These are phyloP conservation scores for Casuarina equisetifolia DNA, from an alignment of 306 rosid species.

Conservation along the genomic window DNA sequence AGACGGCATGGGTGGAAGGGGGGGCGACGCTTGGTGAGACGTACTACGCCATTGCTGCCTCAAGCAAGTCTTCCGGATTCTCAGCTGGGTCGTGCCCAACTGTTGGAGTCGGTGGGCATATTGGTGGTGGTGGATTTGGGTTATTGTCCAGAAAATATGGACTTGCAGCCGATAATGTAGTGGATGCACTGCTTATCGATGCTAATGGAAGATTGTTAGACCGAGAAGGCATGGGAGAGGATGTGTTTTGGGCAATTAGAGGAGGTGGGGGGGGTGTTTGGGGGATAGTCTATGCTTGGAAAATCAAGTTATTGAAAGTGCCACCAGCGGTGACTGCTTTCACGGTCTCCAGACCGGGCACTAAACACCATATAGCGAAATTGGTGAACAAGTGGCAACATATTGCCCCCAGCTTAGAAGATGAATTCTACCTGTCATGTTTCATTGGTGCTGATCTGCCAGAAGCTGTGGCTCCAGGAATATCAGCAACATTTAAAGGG, in stretches of 20 bases:
- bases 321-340: constrained; percentile 56
- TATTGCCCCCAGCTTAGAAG: constrained; percentile 58
- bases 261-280: constrained; percentile 83
- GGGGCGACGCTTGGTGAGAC: constrained; percentile 87
- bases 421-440: constrained; percentile 59
- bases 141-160: constrained; percentile 67
- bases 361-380: constrained; percentile 38
- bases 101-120: constrained; percentile 86
- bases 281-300: constrained; percentile 83
- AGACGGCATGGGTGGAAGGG: constrained; percentile 78
- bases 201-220: constrained; percentile 48
- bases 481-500: constrained; percentile 61
- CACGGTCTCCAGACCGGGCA: constrained; percentile 44
- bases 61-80: constrained; percentile 59
- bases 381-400: constrained; percentile 68
- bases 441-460: constrained; percentile 67
- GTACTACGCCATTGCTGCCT: constrained; percentile 59
- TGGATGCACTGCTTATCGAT: constrained; percentile 60
- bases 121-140: constrained; percentile 77
- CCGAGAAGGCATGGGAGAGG: constrained; percentile 67
- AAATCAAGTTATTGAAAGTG: constrained; percentile 48
- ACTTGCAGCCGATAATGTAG: constrained; percentile 72
- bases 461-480: constrained; percentile 36
- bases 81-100: constrained; percentile 84
- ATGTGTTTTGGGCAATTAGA: constrained; percentile 91